phyloP scores from a whole-genome alignment of 441 rosid species.

The Euphorbia corollata region DNA sequence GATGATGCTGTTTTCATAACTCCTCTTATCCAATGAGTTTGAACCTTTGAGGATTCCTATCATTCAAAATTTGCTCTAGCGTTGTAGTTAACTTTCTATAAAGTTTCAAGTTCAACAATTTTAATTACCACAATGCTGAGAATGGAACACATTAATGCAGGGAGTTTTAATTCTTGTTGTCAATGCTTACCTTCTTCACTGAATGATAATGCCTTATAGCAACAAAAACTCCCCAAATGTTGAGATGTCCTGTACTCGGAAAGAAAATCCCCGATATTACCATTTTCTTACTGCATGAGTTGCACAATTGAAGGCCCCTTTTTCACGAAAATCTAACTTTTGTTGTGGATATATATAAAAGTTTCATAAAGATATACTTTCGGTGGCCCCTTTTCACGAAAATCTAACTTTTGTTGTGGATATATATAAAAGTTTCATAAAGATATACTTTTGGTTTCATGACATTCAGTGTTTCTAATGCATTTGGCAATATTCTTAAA shows the following conservation, averaged over 20 bases:
- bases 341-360: not conserved
- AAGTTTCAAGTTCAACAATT: not conserved
- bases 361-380: not conserved
- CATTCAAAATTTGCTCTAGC: not conserved
- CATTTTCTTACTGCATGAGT: not conserved
- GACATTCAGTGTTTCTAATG: too few species aligned
- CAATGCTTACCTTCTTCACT: not conserved
- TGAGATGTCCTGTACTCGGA: not conserved
- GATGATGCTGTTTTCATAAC: not conserved
- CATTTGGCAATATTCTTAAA: not conserved
- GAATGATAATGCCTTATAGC: not conserved
- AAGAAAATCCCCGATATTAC: not conserved
- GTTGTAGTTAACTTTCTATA: not conserved
- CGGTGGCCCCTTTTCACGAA: not conserved
- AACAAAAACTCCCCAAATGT: not conserved
- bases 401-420: not conserved
- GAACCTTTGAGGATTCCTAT: not conserved
- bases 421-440: not conserved
- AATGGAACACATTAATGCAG: not conserved
- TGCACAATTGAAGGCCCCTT: not conserved
- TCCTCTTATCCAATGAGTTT: not conserved
- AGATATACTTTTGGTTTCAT: constrained; percentile 1
- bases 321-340: not conserved
- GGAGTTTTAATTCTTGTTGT: not conserved
- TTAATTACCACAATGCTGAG: not conserved